phyloP scores from a whole-genome alignment of 2,329 filamentous ascomycete genomes.

The Aspergillus costaricaensis region DNA sequence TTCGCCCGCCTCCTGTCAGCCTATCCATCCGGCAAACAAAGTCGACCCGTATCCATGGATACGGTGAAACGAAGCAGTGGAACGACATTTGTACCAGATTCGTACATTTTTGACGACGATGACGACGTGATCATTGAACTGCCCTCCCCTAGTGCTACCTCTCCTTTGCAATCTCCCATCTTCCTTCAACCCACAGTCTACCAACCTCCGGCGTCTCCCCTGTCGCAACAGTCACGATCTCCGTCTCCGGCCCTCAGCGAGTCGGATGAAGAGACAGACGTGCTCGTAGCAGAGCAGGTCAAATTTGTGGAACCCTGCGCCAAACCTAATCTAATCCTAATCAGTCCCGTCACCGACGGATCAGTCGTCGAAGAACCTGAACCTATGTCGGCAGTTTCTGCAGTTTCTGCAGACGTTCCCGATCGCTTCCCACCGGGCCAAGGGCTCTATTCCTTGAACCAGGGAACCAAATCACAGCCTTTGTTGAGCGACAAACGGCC shows the following conservation, averaged over 20 bases:
- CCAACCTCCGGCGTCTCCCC: constrained; percentile 27
- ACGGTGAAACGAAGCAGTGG: constrained; percentile 38
- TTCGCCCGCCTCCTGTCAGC: constrained; percentile 23
- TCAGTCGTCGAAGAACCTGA: constrained; percentile 11
- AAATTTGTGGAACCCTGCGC: constrained; percentile 33
- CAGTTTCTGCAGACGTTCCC: constrained; percentile 6
- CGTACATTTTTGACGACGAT: constrained; percentile 36
- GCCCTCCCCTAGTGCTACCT: constrained; percentile 31
- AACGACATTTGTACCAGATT: constrained; percentile 33
- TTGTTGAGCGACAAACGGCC: constrained; percentile 14
- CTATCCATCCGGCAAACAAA: constrained; percentile 25
- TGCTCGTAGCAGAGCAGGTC: constrained; percentile 37
- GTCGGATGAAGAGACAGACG: constrained; percentile 35
- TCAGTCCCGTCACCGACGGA: constrained; percentile 28
- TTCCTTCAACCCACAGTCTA: constrained; percentile 35
- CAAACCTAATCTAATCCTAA: constrained; percentile 36
- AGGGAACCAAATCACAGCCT: constrained; percentile 22
- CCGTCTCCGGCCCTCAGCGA: constrained; percentile 30
- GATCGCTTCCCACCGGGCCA: constrained; percentile 1
- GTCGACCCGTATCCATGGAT: constrained; percentile 38
- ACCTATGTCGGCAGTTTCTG: constrained; percentile 10
- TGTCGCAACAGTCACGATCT: constrained; percentile 24
- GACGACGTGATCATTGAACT: constrained; percentile 37
- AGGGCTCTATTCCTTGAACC: constrained; percentile 18
- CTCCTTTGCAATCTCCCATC: constrained; percentile 30